Base-by-base conservation (phyloP, 768 basidiomycete genomes). In the Trametes villosa region DNA sequence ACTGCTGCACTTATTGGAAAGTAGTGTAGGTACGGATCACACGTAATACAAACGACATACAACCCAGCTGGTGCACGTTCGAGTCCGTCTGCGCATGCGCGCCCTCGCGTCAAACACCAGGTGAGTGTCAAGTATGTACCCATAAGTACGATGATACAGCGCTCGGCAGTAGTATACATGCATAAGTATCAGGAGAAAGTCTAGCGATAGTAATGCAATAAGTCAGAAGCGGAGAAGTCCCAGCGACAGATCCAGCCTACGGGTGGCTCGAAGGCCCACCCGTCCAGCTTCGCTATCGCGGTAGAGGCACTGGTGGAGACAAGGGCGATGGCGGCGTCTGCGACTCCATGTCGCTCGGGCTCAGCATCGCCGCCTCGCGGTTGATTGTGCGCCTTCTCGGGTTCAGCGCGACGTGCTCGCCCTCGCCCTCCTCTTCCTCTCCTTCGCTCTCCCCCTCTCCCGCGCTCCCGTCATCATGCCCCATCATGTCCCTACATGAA, bases 251-350 rank as follows among this genome's bases (percentile, higher is more conserved):
- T n/a, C n/a, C n/a, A n/a, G 36, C 15, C 36, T 3, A 38, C 5
- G 36, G 24, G 3, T 20, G 3, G 13, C 44, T 22, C 20, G 22
- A 6, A 20, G 9, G 9, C 13, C 44, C 11, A 24, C 3, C n/a
- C n/a, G n/a, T n/a, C n/a, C n/a, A n/a, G n/a, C n/a, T n/a, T n/a
- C n/a, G 44, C 9, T 13, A 26, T 45, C 44, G 24, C 24, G 22
- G 6, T 6, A 45, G 3, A 1, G 26, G 11, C 44, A 45, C 24
- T 12, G 44, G 44, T 20, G 44, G 44, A 3, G 44, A 45, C 4
- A 26, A 8, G 38, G 59, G 59, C 30, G 59, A 42, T 8, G 59
- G 38, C 15, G 52, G 59, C 15, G 59, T 48, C 27, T 41, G 52
- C 34, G 47, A 27, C 15, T 46, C 59, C 8, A 38, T 22, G 9